phyloP scores from a whole-genome alignment of 495 filamentous ascomycete genomes.

The Thozetella sp. region DNA sequence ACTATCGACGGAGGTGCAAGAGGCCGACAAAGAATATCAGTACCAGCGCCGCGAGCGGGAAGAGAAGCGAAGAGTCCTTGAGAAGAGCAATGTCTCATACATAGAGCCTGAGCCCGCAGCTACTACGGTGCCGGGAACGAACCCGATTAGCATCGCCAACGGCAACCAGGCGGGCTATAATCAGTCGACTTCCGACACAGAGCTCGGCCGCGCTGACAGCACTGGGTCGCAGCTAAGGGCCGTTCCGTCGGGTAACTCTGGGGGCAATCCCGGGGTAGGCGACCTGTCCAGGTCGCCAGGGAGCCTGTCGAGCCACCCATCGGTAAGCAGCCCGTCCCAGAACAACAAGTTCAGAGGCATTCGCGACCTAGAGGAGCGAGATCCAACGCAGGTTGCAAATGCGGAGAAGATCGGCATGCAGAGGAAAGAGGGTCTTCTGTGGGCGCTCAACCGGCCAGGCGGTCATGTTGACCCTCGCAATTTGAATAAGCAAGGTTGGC shows the following conservation, averaged over 20 bases:
- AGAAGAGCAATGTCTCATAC: constrained; percentile 85
- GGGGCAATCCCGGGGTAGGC: constrained; percentile 17
- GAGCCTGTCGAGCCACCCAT: constrained; percentile 28
- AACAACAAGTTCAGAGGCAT: constrained; percentile 82
- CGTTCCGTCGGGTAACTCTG: constrained; percentile 31
- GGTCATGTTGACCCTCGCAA: constrained; percentile 94
- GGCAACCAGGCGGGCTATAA: constrained; percentile 31
- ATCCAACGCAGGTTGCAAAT: constrained; percentile 45
- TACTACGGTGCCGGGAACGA: constrained; percentile 21
- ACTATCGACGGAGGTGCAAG: constrained; percentile 83
- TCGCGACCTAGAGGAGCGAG: constrained; percentile 85
- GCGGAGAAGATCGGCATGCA: constrained; percentile 53
- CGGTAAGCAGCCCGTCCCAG: constrained; percentile 50
- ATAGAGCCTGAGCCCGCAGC: constrained; percentile 69
- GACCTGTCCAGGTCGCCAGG: constrained; percentile 48
- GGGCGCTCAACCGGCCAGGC: constrained; percentile 91
- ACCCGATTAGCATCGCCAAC: constrained; percentile 32
- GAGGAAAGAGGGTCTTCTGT: constrained; percentile 88
- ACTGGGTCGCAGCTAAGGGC: constrained; percentile 65
- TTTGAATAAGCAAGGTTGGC: constrained; percentile 96
- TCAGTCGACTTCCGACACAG: constrained; percentile 53
- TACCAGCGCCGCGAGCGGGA: constrained; percentile 91
- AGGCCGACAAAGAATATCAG: constrained; percentile 94
- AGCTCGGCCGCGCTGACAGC: constrained; percentile 72
- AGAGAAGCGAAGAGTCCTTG: constrained; percentile 84